These are phyloP conservation scores for Rutstroemia sp. DNA, from an alignment of 2,329 filamentous ascomycete species.

Conservation along the genomic window DNA sequence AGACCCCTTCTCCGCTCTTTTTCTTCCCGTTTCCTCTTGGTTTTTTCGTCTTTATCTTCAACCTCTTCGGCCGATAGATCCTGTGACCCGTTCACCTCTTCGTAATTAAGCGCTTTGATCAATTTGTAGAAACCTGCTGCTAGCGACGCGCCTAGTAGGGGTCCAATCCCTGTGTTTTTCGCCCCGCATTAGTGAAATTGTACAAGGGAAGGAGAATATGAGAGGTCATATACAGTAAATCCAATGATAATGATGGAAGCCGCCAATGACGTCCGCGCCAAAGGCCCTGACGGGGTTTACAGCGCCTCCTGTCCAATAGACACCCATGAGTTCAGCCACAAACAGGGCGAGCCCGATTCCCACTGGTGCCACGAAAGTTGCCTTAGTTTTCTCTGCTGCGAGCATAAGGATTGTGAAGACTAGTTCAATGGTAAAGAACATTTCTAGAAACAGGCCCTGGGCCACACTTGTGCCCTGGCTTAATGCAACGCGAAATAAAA, in stretches of 20 bases:
- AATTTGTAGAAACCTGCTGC: slow-evolving; percentile 41
- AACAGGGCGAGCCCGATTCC: slow-evolving; percentile 41
- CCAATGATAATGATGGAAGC: slow-evolving; percentile 38
- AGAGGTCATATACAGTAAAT: slow-evolving; percentile 31
- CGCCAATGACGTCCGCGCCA: slow-evolving; percentile 35
- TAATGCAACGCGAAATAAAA: not conserved
- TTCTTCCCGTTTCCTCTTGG: not conserved
- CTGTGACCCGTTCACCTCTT: slow-evolving; percentile 34
- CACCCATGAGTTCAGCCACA: slow-evolving; percentile 31
- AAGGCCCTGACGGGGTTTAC: slow-evolving; percentile 40
- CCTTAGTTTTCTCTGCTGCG: slow-evolving; percentile 17
- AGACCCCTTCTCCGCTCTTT: not conserved
- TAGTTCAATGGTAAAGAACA: slow-evolving; percentile 38
- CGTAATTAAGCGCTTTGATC: slow-evolving; percentile 44
- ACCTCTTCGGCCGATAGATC: slow-evolving; percentile 4
- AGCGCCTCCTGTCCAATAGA: slow-evolving; percentile 41
- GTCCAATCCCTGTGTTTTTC: slow-evolving; percentile 35
- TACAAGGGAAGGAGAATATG: not conserved
- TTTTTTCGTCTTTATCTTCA: not conserved
- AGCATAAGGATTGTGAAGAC: slow-evolving; percentile 43
- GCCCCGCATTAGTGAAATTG: not conserved
- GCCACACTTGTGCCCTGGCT: not conserved
- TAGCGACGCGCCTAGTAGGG: slow-evolving; percentile 40
- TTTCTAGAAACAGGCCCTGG: slow-evolving; percentile 40
- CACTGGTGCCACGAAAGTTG: slow-evolving; percentile 40